Evolutionary conservation across 768 basidiomycete genomes (phyloP).

Genomic region (Xerocomus brunneocitrinus): DNA sequence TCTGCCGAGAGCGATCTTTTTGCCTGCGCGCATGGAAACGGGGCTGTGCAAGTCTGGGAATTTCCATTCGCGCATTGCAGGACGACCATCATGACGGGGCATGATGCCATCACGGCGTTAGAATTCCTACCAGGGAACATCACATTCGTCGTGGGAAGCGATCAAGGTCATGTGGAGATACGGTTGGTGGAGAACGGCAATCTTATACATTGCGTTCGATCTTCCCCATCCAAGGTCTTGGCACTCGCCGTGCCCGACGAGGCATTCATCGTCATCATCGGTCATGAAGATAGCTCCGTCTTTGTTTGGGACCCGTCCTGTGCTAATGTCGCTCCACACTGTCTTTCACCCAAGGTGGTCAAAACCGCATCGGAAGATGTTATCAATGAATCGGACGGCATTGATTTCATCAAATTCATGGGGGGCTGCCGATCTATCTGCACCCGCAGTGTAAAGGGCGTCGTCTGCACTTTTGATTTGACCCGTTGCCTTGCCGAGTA

Average conservation of each 20-base stretch:
- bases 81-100: slow-evolving; percentile 9
- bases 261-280: slow-evolving; percentile 9
- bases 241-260: slow-evolving; percentile 10
- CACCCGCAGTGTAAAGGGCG: slow-evolving; percentile 12
- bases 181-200: slow-evolving; percentile 13
- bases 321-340: slow-evolving; percentile 1
- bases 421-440: slow-evolving; percentile 1
- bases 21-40: slow-evolving; percentile 14
- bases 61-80: slow-evolving; percentile 7
- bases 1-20: slow-evolving; percentile 11
- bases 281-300: slow-evolving; percentile 12
- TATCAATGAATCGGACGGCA: neutral
- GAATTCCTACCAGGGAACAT: slow-evolving; percentile 11
- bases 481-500: slow-evolving; percentile 8
- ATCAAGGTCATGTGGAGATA: slow-evolving; percentile 10
- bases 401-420: slow-evolving; percentile 12
- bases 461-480: slow-evolving; percentile 15
- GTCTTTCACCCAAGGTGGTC: neutral
- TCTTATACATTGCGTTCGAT: slow-evolving; percentile 3
- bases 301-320: slow-evolving; percentile 16
- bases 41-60: slow-evolving; percentile 18
- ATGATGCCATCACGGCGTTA: slow-evolving; percentile 9
- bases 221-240: slow-evolving; percentile 6
- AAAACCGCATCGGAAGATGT: neutral
- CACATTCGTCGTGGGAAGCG: slow-evolving; percentile 9